Percentiles rank a stretch among this genome's conserved stretches.
Conservation (phyloP, 2,329 filamentous ascomycete species). For the Ceratocystis alfenasii region DNA sequence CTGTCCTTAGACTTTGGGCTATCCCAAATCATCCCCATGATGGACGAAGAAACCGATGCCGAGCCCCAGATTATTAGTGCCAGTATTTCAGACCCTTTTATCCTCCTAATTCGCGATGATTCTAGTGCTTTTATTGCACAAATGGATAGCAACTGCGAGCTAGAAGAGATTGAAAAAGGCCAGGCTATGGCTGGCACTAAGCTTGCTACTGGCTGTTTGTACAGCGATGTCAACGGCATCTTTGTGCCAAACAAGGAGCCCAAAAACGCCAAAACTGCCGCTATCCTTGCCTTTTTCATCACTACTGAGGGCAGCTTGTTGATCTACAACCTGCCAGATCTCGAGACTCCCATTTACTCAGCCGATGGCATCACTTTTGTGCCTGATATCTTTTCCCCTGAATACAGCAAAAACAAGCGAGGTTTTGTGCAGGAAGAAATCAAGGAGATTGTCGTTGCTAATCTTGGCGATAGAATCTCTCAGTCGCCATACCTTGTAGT, state of each 20-base stretch:
- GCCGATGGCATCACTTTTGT: constrained; percentile 68
- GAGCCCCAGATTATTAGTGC: constrained; percentile 68
- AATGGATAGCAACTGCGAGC: constrained; percentile 64
- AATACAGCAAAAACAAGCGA: constrained; percentile 55
- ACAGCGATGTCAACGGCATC: constrained; percentile 50
- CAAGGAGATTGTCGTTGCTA: constrained; percentile 68
- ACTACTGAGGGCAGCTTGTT: constrained; percentile 61
- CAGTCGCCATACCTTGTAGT: constrained; percentile 73
- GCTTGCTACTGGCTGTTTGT: constrained; percentile 77
- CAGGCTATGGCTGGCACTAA: constrained; percentile 49
- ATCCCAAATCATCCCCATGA: constrained; percentile 82
- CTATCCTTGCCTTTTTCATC: constrained; percentile 63
- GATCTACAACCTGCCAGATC: constrained; percentile 65
- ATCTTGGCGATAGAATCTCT: constrained; percentile 64
- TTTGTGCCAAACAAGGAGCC: constrained; percentile 39
- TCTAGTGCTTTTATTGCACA: constrained; percentile 66
- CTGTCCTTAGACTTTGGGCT: constrained; percentile 60
- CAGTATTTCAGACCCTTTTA: constrained; percentile 75
- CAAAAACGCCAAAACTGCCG: constrained; percentile 32
- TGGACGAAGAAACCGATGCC: constrained; percentile 76
- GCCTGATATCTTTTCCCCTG: constrained; percentile 60
- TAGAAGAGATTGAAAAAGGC: constrained; percentile 65
- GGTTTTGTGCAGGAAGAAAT: constrained; percentile 61
- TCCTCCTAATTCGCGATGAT: constrained; percentile 75
- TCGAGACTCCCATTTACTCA: constrained; percentile 58